A percentile compares a stretch with the other conserved stretches of the same genome.
These are phyloP conservation scores for Solanum chiquidenum DNA, from an alignment of 257 asterid species.

Conservation along the genomic window DNA sequence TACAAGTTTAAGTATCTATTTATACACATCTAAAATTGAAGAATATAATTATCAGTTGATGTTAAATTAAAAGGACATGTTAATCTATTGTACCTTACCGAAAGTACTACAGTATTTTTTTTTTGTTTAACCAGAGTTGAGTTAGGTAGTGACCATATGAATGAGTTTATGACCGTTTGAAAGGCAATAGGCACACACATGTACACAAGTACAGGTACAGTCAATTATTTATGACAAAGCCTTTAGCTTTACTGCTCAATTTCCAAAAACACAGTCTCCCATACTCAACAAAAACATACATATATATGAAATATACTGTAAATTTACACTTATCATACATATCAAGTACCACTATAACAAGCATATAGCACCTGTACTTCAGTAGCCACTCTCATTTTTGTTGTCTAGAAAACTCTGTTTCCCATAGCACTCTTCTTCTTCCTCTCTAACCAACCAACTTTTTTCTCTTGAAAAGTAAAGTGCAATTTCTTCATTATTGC, in stretches of 20 bases:
- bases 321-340: not conserved
- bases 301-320: not conserved
- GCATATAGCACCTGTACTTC: not conserved
- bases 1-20: no score
- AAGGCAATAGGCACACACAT: not conserved
- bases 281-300: not conserved
- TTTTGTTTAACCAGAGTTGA: not conserved
- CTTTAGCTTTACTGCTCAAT: not conserved
- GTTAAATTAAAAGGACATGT: no score
- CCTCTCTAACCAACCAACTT: not conserved
- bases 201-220: not conserved
- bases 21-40: no score
- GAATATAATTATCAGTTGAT: no score
- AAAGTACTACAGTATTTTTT: not conserved
- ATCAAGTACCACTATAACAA: not conserved
- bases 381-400: not conserved
- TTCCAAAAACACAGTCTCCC: not conserved
- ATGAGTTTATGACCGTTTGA: conserved; percentile 29
- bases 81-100: no score
- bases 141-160: conserved; percentile 4
- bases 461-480: not conserved
- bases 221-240: not conserved
- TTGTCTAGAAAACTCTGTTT: conserved; percentile 7
- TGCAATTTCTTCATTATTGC: not conserved
- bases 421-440: not conserved